Base-by-base conservation (phyloP, 2,329 filamentous ascomycete species). In the Xylaria digitata region DNA sequence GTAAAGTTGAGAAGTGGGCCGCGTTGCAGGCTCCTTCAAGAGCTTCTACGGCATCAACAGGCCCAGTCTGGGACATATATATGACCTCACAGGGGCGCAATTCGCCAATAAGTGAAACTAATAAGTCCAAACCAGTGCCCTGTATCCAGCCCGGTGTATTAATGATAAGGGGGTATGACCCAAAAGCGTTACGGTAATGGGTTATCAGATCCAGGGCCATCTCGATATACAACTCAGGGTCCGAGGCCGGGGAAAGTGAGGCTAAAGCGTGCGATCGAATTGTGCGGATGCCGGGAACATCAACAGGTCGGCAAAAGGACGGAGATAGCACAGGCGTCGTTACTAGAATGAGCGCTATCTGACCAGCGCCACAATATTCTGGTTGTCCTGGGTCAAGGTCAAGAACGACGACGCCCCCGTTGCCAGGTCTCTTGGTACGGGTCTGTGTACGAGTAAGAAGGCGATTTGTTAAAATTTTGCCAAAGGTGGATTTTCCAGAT, bases 321-420 rank as follows among this genome's bases (percentile, higher is more conserved):
- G 90, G 86, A 0, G 88, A 85, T 5, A 94, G 80, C 57, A 92
- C 89, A 0, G 89, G 87, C 34, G 83, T 78, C 1, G 80, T 82
- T 11, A 94, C 78, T 32, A 86, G 82, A 15, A 90, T 81, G 3
- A 95, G 85, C 1, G 91, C 92, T 21, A 95, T 75, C 15, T 90
- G 88, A 0, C 92, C 92, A 0, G 89, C 86, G 1, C 89, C 84
- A 0, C 86, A 87, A 75, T 91, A 94, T 74, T 94, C 92, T 2
- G 92, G 91, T 73, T 94, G 92, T 0, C 89, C 90, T 0, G 91
- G 90, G 74, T 96, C 92, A 9, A 95, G 82, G 72, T 96, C 92
- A 6, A 96, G 83, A n/a, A 91, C 81, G 61, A 83, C 84, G 30
- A 90, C 81, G 56, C 78, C 77, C 6, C 62, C 58, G 21, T 65